These are phyloP conservation scores for Vitis cinerea DNA, from an alignment of 164 flowering plant genomes.

Conservation along the genomic window DNA sequence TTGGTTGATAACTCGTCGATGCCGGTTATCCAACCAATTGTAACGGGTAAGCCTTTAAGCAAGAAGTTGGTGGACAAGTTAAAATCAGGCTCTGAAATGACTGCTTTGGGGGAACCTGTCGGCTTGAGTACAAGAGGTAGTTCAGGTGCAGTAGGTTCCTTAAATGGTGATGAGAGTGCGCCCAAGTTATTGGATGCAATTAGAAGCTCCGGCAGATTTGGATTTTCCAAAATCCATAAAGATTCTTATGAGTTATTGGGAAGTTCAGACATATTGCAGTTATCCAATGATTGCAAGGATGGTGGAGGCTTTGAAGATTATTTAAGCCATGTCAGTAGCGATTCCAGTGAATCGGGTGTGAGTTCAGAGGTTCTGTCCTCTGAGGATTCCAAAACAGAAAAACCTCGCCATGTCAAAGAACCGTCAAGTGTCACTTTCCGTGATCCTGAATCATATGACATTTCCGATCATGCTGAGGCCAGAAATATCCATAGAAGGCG, in stretches of 20 bases:
- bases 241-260: slow-evolving; percentile 30
- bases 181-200: slow-evolving; percentile 17
- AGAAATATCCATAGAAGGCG: slow-evolving; percentile 26
- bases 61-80: slow-evolving; percentile 22
- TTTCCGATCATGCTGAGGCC: slow-evolving; percentile 19
- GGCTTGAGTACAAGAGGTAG: slow-evolving; percentile 15
- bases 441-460: slow-evolving; percentile 34
- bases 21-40: slow-evolving; percentile 71
- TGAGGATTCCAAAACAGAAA: slow-evolving; percentile 27
- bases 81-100: slow-evolving; percentile 13
- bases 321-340: slow-evolving; percentile 29
- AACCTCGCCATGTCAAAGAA: slow-evolving; percentile 35
- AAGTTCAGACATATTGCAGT: slow-evolving; percentile 30
- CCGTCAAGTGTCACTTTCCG: slow-evolving; percentile 47
- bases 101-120: slow-evolving; percentile 7
- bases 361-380: slow-evolving; percentile 42
- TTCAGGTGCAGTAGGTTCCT: slow-evolving; percentile 20
- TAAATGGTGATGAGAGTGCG: slow-evolving; percentile 11
- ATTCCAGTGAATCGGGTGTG: slow-evolving; percentile 19
- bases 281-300: slow-evolving; percentile 24
- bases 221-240: slow-evolving; percentile 18
- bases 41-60: slow-evolving; percentile 13
- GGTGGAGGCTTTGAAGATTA: slow-evolving; percentile 22
- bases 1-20: slow-evolving; percentile 30
- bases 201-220: slow-evolving; percentile 37